Evolutionary conservation across 2,329 filamentous ascomycete genomes (phyloP).

Genomic region (Phaeosphaeriaceae sp.): DNA sequence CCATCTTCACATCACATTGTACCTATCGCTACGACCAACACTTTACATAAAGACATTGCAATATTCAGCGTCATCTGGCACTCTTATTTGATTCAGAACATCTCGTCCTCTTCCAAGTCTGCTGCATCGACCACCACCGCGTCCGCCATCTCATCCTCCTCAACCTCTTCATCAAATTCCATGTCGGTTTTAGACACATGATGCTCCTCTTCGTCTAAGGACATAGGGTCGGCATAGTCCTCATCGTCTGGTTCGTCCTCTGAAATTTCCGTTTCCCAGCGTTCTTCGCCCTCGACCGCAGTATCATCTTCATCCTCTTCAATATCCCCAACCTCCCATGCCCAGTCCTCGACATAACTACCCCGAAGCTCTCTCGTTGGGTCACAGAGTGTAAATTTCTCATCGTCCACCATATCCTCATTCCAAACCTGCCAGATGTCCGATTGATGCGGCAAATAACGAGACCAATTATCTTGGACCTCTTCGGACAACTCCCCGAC

Average conservation of each 20-base stretch:
- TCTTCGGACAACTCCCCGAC: background rate
- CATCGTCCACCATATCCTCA: background rate
- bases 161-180: background rate
- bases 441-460: background rate
- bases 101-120: background rate
- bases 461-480: background rate
- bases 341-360: conserved; percentile 11
- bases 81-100: background rate
- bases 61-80: background rate
- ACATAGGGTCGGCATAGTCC: background rate
- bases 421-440: conserved; percentile 17
- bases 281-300: background rate
- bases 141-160: background rate
- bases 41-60: background rate
- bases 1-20: conserved; percentile 3
- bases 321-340: conserved; percentile 13
- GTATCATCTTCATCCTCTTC: conserved; percentile 4
- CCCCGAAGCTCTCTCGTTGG: conserved; percentile 4
- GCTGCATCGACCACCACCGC: background rate
- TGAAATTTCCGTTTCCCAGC: background rate
- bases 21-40: background rate
- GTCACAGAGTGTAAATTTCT: conserved; percentile 13
- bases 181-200: background rate
- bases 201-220: background rate
- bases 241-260: background rate